A percentile compares a stretch with the other conserved stretches of the same genome.
Conservation (phyloP, 371 early-diverging fungal genomes). For the Coemansia sp. region DNA sequence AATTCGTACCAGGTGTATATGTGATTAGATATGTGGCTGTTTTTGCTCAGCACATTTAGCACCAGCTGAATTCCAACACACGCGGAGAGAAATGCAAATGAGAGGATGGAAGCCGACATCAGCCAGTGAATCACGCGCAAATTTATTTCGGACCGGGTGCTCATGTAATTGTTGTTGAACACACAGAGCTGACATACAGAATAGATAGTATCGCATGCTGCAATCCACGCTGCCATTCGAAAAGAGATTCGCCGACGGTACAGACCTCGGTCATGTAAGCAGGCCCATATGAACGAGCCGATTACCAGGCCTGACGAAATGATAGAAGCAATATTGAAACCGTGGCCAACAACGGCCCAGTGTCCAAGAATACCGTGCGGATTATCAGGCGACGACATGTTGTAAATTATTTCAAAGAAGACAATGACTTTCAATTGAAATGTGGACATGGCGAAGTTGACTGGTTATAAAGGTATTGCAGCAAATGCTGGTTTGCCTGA, state of each 20-base stretch:
- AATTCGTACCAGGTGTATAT: slow-evolving; percentile 33
- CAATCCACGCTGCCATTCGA: slow-evolving; percentile 38
- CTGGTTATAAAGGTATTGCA: too few species aligned
- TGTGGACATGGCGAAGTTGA: too few species aligned
- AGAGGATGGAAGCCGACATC: slow-evolving; percentile 29
- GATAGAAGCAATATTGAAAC: slow-evolving; percentile 42
- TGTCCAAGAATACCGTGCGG: slow-evolving; percentile 39
- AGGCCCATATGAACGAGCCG: slow-evolving; percentile 6
- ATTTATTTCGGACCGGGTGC: slow-evolving; percentile 22
- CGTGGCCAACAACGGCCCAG: slow-evolving; percentile 44
- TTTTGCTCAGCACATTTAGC: slow-evolving; percentile 4
- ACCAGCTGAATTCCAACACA: slow-evolving; percentile 31
- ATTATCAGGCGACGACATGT: slow-evolving; percentile 7
- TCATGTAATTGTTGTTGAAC: slow-evolving; percentile 39
- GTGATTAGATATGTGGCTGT: slow-evolving; percentile 6
- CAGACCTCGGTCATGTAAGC: neutral
- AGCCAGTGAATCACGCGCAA: slow-evolving; percentile 46
- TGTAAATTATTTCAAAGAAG: neutral
- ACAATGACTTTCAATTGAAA: neutral
- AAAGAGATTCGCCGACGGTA: slow-evolving; percentile 15
- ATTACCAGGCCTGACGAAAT: slow-evolving; percentile 28
- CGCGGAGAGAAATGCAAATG: slow-evolving; percentile 31
- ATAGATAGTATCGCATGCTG: slow-evolving; percentile 34
- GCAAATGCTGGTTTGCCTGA: too few species aligned
- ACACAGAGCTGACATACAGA: slow-evolving; percentile 33